These are phyloP conservation scores for Aureobasidium vineae DNA, from an alignment of 2,329 filamentous ascomycete species.

Conservation along the genomic window DNA sequence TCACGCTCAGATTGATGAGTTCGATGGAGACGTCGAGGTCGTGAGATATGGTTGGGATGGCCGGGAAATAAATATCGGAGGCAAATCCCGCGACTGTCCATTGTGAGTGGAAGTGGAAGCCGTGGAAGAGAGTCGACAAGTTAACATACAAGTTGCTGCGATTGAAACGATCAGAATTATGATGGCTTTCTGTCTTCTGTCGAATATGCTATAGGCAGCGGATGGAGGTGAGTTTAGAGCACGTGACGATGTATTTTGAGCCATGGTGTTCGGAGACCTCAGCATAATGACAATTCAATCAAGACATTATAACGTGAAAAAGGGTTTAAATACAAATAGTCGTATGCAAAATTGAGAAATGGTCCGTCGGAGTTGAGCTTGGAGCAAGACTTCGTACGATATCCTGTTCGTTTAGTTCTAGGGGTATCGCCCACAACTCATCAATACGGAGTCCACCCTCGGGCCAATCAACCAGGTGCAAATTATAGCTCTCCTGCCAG, in stretches of 20 bases:
- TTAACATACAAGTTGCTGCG: not conserved
- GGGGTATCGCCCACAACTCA: slow-evolving; percentile 20
- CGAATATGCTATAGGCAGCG: not conserved
- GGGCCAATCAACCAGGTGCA: not conserved
- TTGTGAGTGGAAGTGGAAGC: not conserved
- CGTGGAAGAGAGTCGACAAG: not conserved
- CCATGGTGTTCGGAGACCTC: not conserved
- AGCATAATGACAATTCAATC: too few relatives aligned
- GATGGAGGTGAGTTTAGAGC: too few relatives aligned
- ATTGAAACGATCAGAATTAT: not conserved
- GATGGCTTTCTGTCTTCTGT: not conserved
- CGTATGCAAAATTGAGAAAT: too few relatives aligned
- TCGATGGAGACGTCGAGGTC: not conserved
- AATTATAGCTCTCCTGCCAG: slow-evolving; percentile 15
- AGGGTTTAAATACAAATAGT: too few relatives aligned
- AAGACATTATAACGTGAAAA: not conserved
- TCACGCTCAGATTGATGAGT: not conserved
- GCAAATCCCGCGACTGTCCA: not conserved
- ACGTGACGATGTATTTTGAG: not conserved
- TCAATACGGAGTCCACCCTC: not conserved
- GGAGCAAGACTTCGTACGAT: slow-evolving; percentile 32
- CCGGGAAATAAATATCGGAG: not conserved
- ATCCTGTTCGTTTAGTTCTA: not conserved
- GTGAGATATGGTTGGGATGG: not conserved
- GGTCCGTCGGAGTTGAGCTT: too few relatives aligned